Evolutionary conservation across 192 early-diverging fungal species (phyloP), one percentile per base, ranked within the genome.

Genomic region (Coemansia sp.): DNA sequence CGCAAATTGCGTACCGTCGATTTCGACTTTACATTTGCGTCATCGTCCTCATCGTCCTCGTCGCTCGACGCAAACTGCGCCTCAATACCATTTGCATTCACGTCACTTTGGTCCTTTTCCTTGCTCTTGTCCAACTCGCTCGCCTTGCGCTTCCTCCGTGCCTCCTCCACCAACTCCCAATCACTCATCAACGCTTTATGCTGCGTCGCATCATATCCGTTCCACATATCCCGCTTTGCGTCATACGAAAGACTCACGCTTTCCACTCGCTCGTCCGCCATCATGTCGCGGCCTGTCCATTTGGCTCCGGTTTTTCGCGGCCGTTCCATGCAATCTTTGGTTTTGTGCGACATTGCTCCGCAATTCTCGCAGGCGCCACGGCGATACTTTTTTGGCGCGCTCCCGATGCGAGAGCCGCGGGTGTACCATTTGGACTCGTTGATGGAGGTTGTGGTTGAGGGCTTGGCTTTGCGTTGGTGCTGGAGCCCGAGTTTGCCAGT

Each of bases 351-450:
- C 81, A 87, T 81, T n/a, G 95, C 94, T 15, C 97, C 97, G 73
- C 96, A 99, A 78, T 99, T 99, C 46, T 93, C 91, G 65, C 97
- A 99, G 7, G 94, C 95, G 0, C 96, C 96, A 51, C 92, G 94
- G 54, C 94, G 83, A 74, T 87, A 98, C 79, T 95, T 97, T 37
- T 89, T 95, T 3, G 94, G 85, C 8, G 93, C 91, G 11, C 84
- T 85, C 9, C 92, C 93, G 56, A 86, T 56, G 1, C 51, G 52
- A 25, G 44, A 37, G 1, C 75, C 75, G 15, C 75, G 75, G 25
- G 20, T 17, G 51, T 79, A 79, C 71, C 76, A 79, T 10, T 55
- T 51, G 24, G 60, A 46, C 6, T 66, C 58, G 15, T 34, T 24
- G 20, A 72, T 49, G 15, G 64, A 17, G 3, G 58, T 37, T 7